Conservation (phyloP, 1,139 yeast species). For the Protomyces lactucae-debilis region DNA sequence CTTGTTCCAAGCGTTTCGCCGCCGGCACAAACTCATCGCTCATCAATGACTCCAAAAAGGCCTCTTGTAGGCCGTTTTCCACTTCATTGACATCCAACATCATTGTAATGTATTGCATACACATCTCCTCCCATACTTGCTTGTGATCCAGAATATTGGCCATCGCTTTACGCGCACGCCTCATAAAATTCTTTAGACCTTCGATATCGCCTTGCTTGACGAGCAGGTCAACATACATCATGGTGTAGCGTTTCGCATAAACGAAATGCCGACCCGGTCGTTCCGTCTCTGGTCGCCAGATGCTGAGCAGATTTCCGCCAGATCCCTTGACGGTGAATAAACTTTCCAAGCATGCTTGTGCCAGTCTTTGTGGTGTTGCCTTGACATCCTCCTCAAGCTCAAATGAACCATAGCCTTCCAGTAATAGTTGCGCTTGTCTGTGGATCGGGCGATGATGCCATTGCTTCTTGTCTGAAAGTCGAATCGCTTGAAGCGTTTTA, state of each 20-base stretch:
- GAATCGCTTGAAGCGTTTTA: constrained; percentile 37
- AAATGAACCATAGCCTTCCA: neutral
- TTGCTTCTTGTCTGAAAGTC: constrained; percentile 65
- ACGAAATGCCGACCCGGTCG: constrained; percentile 89
- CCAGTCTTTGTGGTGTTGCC: constrained; percentile 62
- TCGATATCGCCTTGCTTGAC: constrained; percentile 54
- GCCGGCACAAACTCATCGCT: constrained; percentile 16
- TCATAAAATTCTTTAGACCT: constrained; percentile 56
- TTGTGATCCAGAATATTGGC: constrained; percentile 64
- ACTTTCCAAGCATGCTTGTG: constrained; percentile 3
- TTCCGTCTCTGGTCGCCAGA: constrained; percentile 92
- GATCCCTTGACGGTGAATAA: constrained; percentile 61
- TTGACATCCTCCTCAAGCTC: constrained; percentile 50
- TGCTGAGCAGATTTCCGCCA: constrained; percentile 64
- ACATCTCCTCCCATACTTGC: constrained; percentile 59
- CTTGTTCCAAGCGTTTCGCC: constrained; percentile 12
- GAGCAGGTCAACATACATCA: constrained; percentile 57
- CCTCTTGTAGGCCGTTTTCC: neutral
- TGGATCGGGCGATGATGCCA: constrained; percentile 90
- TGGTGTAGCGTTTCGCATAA: constrained; percentile 66
- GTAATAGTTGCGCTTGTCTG: constrained; percentile 57
- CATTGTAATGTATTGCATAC: constrained; percentile 35
- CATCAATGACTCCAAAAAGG: neutral
- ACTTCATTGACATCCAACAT: neutral
- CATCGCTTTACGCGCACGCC: constrained; percentile 68